These are phyloP conservation scores for Mycena floridula DNA, from an alignment of 768 basidiomycete species.

Conservation along the genomic window DNA sequence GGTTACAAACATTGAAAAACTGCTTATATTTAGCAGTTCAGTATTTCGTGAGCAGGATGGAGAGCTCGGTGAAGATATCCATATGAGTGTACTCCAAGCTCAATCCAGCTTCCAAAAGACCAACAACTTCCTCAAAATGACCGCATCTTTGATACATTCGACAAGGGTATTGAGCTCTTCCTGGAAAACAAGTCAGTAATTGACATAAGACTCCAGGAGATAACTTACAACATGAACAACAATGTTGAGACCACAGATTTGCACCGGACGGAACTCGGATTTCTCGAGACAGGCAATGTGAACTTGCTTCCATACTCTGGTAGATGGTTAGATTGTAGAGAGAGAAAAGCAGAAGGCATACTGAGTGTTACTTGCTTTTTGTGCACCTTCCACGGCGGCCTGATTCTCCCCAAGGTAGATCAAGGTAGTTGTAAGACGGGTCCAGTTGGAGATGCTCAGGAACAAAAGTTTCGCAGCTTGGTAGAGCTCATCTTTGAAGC, in stretches of 20 bases:
- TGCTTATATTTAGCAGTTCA: slow-evolving; percentile 82
- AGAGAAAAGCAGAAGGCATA: slow-evolving; percentile 28
- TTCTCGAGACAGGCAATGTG: slow-evolving; percentile 98
- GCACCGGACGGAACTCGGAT: slow-evolving; percentile 92
- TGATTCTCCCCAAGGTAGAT: slow-evolving; percentile 99
- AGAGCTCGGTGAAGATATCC: slow-evolving; percentile 97
- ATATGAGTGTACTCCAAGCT: slow-evolving; percentile 97
- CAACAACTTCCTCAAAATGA: slow-evolving; percentile 90
- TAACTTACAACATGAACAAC: slow-evolving; percentile 77
- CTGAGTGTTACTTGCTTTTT: slow-evolving; percentile 99
- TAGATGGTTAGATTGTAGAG: slow-evolving; percentile 7
- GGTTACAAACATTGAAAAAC: neutral
- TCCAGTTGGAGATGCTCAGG: slow-evolving; percentile 98
- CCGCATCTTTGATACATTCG: slow-evolving; percentile 85
- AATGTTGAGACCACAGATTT: slow-evolving; percentile 98
- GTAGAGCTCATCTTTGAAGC: slow-evolving; percentile 97
- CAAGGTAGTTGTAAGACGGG: slow-evolving; percentile 92
- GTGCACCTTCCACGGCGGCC: slow-evolving; percentile 96
- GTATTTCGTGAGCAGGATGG: slow-evolving; percentile 92
- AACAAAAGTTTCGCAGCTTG: slow-evolving; percentile 96
- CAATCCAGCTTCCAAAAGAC: slow-evolving; percentile 88
- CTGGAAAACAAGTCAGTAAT: slow-evolving; percentile 25
- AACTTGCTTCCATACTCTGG: slow-evolving; percentile 99
- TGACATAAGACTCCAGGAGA: slow-evolving; percentile 15
- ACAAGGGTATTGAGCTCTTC: slow-evolving; percentile 75